Evolutionary conservation across 306 rosid species (phyloP), one percentile per base, ranked within the genome.

Genomic region (Ochetophila trinervis): DNA sequence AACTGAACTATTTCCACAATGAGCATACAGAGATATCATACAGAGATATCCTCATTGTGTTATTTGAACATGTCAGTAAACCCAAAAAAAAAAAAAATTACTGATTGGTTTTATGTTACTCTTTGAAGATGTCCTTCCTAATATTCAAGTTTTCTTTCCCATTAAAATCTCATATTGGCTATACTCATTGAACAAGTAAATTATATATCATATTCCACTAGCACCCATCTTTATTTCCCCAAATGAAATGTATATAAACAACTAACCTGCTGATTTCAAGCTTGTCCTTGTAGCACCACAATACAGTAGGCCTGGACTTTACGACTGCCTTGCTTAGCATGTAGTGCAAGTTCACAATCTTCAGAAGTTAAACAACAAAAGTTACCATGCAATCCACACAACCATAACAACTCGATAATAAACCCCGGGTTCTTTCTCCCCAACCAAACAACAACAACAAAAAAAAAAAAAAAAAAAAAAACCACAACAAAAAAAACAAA

Each of bases 261-360:
- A 59, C 17, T 6, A 68, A 83, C 88, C 99, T 93, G 97, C 99
- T 93, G 47, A 90, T 80, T 27, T 90, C 97, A 70, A 93, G 99
- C 80, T 88, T 93, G 71, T 86, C 84, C 82, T 79, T 89, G 80
- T 93, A 93, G 79, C 99, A 90, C 99, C 99, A 93, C 32, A 93
- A 74, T 37, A 80, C 97, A 60, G 72, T 78, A 56, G 94, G 99
- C 73, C 82, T 78, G 17, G 96, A 85, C 76, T 88, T 93, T 36
- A 83, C 70, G n/a, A 78, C 82, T 30, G 90, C 93, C 82, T 93
- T 93, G 83, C 88, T 78, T 47, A 93, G 84, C 83, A 93, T 81
- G 65, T 86, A 83, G 74, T 93, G 97, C 66, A 93, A 90, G 84
- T 93, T 93, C 6, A 87, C 97, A 65, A 93, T 83, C 99, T 93